Evolutionary conservation across 176 grass and related monocot genomes (phyloP).

Genomic region (Cymbopogon citratus): DNA sequence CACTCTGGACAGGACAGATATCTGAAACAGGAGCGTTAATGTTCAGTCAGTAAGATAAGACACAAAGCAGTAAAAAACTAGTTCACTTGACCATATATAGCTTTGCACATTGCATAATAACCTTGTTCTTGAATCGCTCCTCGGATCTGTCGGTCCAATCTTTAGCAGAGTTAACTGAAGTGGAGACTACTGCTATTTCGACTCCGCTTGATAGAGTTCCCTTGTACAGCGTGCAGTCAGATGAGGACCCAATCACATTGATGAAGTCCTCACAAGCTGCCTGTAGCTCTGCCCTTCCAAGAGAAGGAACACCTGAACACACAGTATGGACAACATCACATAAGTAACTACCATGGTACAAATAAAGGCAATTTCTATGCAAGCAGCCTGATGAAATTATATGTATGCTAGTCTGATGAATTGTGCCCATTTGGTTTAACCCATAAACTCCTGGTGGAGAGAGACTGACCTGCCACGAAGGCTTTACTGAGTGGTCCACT

Average conservation of each 20-base stretch:
- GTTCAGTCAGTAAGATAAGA: no score
- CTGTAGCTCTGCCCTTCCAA: slow-evolving; percentile 62
- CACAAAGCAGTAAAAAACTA: no score
- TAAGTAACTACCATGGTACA: no score
- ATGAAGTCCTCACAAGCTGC: slow-evolving; percentile 66
- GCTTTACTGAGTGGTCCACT: slow-evolving; percentile 61
- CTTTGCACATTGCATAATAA: no score
- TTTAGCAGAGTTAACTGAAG: background rate
- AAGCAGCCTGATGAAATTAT: background rate
- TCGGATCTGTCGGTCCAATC: no score
- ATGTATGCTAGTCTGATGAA: background rate
- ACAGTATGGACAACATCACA: background rate
- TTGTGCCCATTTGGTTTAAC: no score
- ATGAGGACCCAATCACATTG: slow-evolving; percentile 59
- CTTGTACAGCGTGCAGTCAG: slow-evolving; percentile 59
- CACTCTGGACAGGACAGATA: no score
- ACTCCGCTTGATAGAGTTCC: slow-evolving; percentile 72
- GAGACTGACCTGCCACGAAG: slow-evolving; percentile 53
- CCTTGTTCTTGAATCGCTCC: no score
- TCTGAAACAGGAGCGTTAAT: no score
- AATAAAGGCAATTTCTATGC: no score
- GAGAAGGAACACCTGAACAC: slow-evolving; percentile 49
- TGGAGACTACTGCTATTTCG: slow-evolving; percentile 74
- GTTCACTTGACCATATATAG: background rate
- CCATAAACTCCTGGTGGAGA: background rate